Evolutionary conservation across 257 asterid genomes (phyloP), one percentile per base, ranked within the genome.

Genomic region (Nemophila menziesii): DNA sequence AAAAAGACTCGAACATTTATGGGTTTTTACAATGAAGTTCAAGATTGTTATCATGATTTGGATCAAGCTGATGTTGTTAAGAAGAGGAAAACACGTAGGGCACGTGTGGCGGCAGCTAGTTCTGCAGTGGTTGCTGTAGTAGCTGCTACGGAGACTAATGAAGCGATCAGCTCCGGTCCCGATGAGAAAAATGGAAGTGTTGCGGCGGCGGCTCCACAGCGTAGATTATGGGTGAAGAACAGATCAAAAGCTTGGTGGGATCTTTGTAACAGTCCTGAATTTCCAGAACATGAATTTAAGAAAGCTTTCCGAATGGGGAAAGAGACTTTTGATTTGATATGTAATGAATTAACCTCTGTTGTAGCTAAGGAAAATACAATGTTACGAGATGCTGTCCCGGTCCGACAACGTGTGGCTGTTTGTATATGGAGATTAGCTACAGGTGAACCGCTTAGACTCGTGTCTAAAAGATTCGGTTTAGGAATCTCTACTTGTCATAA

Each of bases 361-460:
- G 92, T 90, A 0, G 86, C 96, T 0, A 90, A 90, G 58, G 94
- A 90, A 45, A 85, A 90, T 40, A 90, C 94, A 1, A 76, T 78
- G 92, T 49, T 85, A 15, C 52, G 96, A 20, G 96, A 85, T 50
- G 98, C 98, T 1, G 94, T 90, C 2, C 98, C 98, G 0, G 98
- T 90, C 1, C 56, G 73, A 60, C 93, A 90, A 16, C 76, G 98
- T 5, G 96, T 85, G 0, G 98, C 96, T 0, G 98, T 90, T 21
- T 90, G 98, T 41, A 85, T 90, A 42, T 90, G 99, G 99, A 73
- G 99, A 47, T 65, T 90, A 37, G 99, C 99, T 48, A 90, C 99
- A 0, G 99, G 99, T 9, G 99, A 90, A 69, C 96, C 96, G 0
- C 74, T 90, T 1, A 57, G 96, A 52, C 77, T 80, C 3, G 98